A percentile compares a stretch with the other conserved stretches of the same genome.
Conservation (phyloP, 768 basidiomycete species). For the Nidularia sp. region DNA sequence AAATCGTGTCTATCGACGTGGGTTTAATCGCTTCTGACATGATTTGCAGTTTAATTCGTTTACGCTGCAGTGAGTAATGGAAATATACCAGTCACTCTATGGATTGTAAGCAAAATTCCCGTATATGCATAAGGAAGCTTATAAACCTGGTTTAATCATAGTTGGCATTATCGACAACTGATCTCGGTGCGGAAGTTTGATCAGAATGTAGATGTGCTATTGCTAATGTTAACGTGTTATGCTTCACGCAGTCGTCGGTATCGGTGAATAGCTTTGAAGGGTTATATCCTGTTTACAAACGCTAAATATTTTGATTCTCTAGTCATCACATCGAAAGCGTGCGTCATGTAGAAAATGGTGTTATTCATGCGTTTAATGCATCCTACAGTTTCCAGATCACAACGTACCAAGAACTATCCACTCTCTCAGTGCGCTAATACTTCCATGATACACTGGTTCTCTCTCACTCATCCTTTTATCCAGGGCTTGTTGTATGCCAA, state of each 20-base stretch:
- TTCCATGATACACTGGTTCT: neutral
- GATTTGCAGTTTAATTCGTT: neutral
- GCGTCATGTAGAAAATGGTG: constrained; percentile 7
- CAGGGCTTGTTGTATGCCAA: constrained; percentile 49
- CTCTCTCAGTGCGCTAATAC: constrained; percentile 27
- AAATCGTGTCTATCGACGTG: constrained; percentile 45
- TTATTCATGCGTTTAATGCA: no score
- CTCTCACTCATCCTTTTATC: constrained; percentile 2
- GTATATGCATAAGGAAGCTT: neutral
- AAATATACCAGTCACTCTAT: constrained; percentile 34
- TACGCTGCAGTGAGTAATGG: constrained; percentile 35
- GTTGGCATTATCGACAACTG: constrained; percentile 34
- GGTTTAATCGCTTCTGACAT: constrained; percentile 11
- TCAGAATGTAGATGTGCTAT: neutral
- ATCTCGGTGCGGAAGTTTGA: constrained; percentile 34
- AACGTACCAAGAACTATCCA: constrained; percentile 31
- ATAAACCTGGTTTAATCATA: constrained; percentile 5
- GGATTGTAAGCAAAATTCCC: constrained; percentile 36
- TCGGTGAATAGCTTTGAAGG: constrained; percentile 22
- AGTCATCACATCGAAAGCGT: constrained; percentile 57
- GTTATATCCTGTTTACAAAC: neutral
- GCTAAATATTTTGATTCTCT: neutral
- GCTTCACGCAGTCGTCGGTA: constrained; percentile 24
- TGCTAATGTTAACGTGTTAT: neutral
- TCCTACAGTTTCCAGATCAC: constrained; percentile 30